Evolutionary conservation across 2,329 filamentous ascomycete genomes (phyloP), one percentile per base, ranked within the genome.

Genomic region (Lithohypha guttulata): DNA sequence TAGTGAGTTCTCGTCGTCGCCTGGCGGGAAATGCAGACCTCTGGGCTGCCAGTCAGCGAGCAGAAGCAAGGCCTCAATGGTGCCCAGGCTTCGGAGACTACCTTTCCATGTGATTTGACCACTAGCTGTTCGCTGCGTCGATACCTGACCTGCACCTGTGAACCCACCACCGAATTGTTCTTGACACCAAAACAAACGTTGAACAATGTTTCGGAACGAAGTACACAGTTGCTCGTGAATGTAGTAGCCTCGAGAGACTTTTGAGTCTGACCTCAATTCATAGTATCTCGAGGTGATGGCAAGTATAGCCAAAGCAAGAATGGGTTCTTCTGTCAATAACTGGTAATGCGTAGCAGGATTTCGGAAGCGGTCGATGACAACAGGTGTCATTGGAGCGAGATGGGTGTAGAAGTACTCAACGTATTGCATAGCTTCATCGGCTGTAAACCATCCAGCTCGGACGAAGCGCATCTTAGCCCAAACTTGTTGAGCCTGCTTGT

Each of bases 11-110:
- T 79, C 77, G 46, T 78, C 75, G 42, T 79, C 74, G 31, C 74
- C 73, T 1, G 77, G 76, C 2, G 91, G 91, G 54, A 96, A 98
- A 58, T 96, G 89, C 44, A 98, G 70, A 11, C 87, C 87, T 4
- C 89, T 77, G 3, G 91, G 91, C 58, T 96, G 89, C 89, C 91
- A 98, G 55, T 98, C 91, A 1, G 89, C 96, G 30, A 98, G 67
- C 18, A 98, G 80, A 69, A 98, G 78, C 21, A 98, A 65, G 22
- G 86, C 93, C 62, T 98, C 91, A 18, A 98, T 85, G 1, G 89
- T 95, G 11, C 91, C 91, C 3, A 98, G 66, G 0, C 89, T 94
- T 37, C 91, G 75, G 38, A 96, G 65, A 50, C 87, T 91, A 14
- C 82, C 82, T 55, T 81, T 82, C 41, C 77, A 56, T 28, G 55